Base-by-base conservation (phyloP, 257 asterid species). In the Catharanthus roseus region DNA sequence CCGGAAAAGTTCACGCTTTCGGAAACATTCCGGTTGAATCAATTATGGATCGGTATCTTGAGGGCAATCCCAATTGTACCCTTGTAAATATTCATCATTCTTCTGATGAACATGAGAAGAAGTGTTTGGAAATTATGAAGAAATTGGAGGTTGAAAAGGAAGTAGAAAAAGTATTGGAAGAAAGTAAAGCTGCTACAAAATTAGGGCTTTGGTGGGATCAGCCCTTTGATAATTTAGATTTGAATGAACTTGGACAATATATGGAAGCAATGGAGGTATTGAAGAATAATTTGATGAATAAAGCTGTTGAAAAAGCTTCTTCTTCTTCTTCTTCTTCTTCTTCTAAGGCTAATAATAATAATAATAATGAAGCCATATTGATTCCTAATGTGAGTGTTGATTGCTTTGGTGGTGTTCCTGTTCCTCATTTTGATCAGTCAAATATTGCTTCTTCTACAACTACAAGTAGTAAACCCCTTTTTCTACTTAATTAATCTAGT, bases 121-220 rank as follows among this genome's bases (percentile, higher is more conserved):
- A 41, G 39, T 66, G 55, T 66, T 24, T 23, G 55, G 34, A 66
- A 33, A 29, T 42, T 6, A 28, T 45, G 53, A 66, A 44, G 24
- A 45, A 42, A 3, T 66, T 66, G 70, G 56, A 66, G 24, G 56
- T 34, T 6, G 56, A 42, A 29, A 66, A 66, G 55, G 23, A 38
- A 3, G 55, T 39, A n/a, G 51, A 65, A 16, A 65, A 65, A 15
- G 10, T 26, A 19, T n/a, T 65, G 34, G 69, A 39, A 38, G 53
- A 65, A 41, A 38, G 6, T 3, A 64, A 33, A 23, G 45, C 24
- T 64, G 69, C 10, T 36, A 50, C 7, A 15, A 65, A 65, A n/a
- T n/a, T n/a, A 21, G 18, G 47, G 34, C 53, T 8, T 9, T 66
- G 72, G 72, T 67, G 72, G 72, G 39, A 67, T 29, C 44, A 49